Percentiles rank a stretch among this genome's conserved stretches.
Evolutionary conservation across 2,329 filamentous ascomycete genomes (phyloP).

Genomic region (Fusarium nygamai): DNA sequence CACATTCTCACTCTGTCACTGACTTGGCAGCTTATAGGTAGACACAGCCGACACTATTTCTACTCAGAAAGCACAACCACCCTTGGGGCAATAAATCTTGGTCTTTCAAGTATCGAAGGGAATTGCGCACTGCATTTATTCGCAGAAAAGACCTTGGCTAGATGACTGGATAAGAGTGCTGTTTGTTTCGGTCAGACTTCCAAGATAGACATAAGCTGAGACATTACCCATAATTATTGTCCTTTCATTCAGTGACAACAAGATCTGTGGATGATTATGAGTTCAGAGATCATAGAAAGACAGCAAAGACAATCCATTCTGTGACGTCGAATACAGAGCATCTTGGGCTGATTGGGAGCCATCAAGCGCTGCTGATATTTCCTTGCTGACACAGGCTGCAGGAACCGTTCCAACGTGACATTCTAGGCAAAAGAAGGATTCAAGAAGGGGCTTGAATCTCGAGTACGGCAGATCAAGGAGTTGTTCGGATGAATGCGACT

Average conservation of each 20-base stretch:
- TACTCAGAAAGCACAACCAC: background rate
- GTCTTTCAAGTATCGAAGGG: background rate
- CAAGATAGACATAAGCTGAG: background rate
- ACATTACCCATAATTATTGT: background rate
- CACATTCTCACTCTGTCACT: background rate
- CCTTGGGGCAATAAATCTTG: background rate
- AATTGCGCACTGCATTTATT: no score
- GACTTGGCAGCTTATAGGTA: background rate
- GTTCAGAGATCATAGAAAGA: background rate
- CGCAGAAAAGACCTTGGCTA: background rate
- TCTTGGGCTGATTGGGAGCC: background rate
- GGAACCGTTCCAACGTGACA: background rate
- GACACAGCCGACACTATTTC: background rate
- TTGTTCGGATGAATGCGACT: background rate
- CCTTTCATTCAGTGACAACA: background rate
- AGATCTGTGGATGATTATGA: background rate
- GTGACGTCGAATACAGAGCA: background rate
- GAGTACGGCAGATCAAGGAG: background rate
- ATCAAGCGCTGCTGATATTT: background rate
- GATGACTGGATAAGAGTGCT: background rate
- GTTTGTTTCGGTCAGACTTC: background rate
- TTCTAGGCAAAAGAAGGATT: background rate
- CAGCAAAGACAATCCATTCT: background rate
- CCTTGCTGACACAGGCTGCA: background rate
- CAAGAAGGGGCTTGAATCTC: background rate